Percentiles rank a stretch among this genome's conserved stretches.
Evolutionary conservation across 441 rosid species (phyloP).

Genomic region (Gossypium davidsonii): DNA sequence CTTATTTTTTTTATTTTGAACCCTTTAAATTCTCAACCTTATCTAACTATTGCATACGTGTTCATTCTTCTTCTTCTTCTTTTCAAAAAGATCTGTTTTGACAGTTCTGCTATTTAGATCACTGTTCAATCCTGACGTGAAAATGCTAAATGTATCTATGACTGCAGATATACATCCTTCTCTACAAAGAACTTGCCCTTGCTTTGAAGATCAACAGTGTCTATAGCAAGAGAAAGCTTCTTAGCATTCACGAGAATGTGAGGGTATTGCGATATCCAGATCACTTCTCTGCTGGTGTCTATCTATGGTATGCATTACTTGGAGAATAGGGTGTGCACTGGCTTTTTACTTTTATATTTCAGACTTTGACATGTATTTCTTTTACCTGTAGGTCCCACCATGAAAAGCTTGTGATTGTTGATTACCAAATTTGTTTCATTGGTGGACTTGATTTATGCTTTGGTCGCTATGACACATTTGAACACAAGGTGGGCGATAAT

Average conservation of each 20-base stretch:
- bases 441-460: constrained; percentile 98
- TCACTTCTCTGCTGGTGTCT: constrained; percentile 91
- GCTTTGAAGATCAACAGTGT: constrained; percentile 96
- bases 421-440: constrained; percentile 83
- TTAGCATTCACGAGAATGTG: constrained; percentile 93
- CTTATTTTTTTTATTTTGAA: neutral
- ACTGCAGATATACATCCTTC: constrained; percentile 87
- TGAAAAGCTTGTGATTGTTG: constrained; percentile 90
- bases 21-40: neutral
- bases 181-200: constrained; percentile 95
- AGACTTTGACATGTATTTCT: constrained; percentile 27
- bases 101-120: neutral
- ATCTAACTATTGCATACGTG: neutral
- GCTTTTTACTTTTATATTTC: constrained; percentile 16
- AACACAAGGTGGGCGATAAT: constrained; percentile 79
- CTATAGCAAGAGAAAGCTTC: constrained; percentile 90
- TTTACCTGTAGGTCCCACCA: constrained; percentile 85
- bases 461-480: constrained; percentile 89
- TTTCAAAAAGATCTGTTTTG: neutral
- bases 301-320: constrained; percentile 70
- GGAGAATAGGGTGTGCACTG: neutral
- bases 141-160: neutral
- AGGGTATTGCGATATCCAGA: constrained; percentile 94
- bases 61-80: neutral
- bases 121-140: neutral